phyloP scores from a whole-genome alignment of 208 protist genomes.

The Phytomonas sp. region DNA sequence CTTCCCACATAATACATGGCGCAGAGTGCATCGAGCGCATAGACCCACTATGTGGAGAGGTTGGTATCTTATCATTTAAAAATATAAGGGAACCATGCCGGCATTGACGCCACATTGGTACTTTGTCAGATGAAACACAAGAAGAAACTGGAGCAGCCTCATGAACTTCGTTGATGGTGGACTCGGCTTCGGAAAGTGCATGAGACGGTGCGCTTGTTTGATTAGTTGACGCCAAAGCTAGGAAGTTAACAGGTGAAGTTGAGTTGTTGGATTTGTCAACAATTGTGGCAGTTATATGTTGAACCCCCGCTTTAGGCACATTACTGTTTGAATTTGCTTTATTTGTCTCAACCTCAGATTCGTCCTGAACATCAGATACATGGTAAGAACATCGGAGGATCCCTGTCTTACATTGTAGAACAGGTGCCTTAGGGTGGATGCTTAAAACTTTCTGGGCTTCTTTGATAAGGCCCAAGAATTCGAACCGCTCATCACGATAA shows the following conservation, averaged over 20 bases:
- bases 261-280: background rate
- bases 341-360: background rate
- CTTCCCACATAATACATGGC: background rate
- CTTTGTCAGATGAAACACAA: background rate
- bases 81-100: background rate
- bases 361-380: background rate
- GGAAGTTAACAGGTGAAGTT: background rate
- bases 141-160: background rate
- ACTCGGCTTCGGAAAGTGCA: background rate
- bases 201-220: background rate
- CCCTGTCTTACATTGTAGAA: background rate
- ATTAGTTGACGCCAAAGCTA: background rate
- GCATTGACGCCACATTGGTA: background rate
- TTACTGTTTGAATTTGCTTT: background rate
- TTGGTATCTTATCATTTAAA: background rate
- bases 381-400: background rate
- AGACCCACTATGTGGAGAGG: background rate
- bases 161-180: background rate
- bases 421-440: constrained; percentile 9
- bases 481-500: constrained; percentile 43
- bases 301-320: background rate
- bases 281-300: background rate
- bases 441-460: constrained; percentile 15
- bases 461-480: constrained; percentile 30
- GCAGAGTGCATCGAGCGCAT: background rate